Evolutionary conservation across 495 filamentous ascomycete species (phyloP).

Genomic region (Articulospora tetracladia): DNA sequence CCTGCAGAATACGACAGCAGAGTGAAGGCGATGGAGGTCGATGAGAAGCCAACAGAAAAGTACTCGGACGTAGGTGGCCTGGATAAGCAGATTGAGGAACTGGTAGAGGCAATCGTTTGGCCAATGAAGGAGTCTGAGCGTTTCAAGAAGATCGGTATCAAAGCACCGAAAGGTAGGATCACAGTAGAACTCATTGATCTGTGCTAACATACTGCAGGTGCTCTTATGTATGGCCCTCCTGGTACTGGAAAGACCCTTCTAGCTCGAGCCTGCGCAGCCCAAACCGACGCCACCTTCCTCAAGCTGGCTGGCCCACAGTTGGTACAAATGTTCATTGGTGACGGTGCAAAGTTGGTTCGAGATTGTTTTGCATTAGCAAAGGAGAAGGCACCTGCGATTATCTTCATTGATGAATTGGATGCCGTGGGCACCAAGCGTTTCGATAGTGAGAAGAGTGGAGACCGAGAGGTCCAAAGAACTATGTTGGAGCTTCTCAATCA

Average conservation of each 20-base stretch:
- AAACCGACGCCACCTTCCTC: conserved; percentile 98
- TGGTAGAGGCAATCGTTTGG: conserved; percentile 99
- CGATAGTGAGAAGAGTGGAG: conserved; percentile 97
- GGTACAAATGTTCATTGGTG: conserved; percentile 99
- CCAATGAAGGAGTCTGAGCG: conserved; percentile 99
- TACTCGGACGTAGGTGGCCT: conserved; percentile 97
- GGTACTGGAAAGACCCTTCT: conserved; percentile 94
- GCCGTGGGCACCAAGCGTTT: conserved; percentile 98
- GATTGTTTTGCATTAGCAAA: conserved; percentile 98
- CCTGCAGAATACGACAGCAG: conserved; percentile 99
- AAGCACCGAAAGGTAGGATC: conserved; percentile 91
- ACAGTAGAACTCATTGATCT: conserved; percentile 9
- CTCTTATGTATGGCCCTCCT: conserved; percentile 97
- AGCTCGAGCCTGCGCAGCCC: conserved; percentile 93
- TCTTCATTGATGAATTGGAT: conserved; percentile 99
- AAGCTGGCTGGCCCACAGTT: conserved; percentile 97
- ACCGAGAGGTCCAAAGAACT: conserved; percentile 96
- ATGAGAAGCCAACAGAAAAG: conserved; percentile 99
- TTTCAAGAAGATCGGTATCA: conserved; percentile 99
- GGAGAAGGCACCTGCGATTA: conserved; percentile 97
- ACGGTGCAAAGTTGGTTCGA: conserved; percentile 95
- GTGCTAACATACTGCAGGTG: conserved; percentile 53
- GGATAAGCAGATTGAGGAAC: conserved; percentile 98
- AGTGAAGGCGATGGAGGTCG: conserved; percentile 99
- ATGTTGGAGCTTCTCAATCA: conserved; percentile 99